Evolutionary conservation across 352 stramenopile species (phyloP), one percentile per base, ranked within the genome.

Genomic region (Peronosclerospora sorghi): DNA sequence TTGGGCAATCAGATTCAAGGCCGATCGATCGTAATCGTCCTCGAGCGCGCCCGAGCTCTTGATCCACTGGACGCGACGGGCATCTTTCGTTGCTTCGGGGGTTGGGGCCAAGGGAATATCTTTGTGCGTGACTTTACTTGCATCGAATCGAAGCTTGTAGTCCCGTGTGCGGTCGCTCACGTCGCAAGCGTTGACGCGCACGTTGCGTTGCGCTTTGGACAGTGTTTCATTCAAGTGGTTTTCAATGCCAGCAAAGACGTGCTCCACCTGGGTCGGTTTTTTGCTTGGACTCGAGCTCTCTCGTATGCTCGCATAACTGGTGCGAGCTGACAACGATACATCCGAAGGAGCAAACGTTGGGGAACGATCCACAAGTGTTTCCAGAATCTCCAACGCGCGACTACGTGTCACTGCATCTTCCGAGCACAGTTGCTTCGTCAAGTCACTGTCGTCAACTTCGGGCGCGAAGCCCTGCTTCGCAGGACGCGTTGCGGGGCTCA

Each of bases 1-100:
- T 54, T 83, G 55, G 2, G 68, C 73, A 14, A 86, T 56, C 41
- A 86, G 12, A n/a, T 83, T 48, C 6, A 86, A 48, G 8, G 70
- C 73, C 4, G 57, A 41, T 35, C 42, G 57, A 40, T 86, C 73
- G 54, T 70, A 82, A 8, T 61, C 50, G 1, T 41, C 32, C 5
- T 57, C 29, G 7, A 86, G 41, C 32, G 78, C 65, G 4, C 59
- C 67, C 26, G 65, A 65, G 7, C 66, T 29, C 18, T 69, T 20
- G 15, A 86, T 73, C 35, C 53, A 48, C 35, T 75, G 3, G 2
- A 81, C 54, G 17, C 73, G 68, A 12, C 35, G 34, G 0, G 41
- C 23, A 30, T 86, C 71, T 42, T 83, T 81, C 12, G 62, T 42
- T 10, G 43, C 19, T n/a, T 41, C 30, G 0, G 65, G 58, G 43